Conservation (phyloP, 768 basidiomycete species). For the Termitomyces sp. region DNA sequence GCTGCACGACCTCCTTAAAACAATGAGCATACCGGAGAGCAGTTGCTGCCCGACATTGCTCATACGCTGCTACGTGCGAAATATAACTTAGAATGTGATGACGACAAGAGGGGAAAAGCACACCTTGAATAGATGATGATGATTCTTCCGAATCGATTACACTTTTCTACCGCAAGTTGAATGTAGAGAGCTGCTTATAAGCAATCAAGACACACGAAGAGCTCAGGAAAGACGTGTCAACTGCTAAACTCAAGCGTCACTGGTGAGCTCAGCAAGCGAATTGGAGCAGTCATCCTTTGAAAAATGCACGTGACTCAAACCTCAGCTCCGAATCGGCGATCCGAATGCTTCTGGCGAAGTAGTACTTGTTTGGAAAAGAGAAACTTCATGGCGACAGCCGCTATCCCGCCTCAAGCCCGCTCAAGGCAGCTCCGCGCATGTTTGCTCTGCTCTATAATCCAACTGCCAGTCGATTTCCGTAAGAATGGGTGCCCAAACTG, state of each 20-base stretch:
- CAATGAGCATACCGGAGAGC: conserved; percentile 44
- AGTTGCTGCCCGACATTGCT: conserved; percentile 67
- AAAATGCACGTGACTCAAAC: background rate
- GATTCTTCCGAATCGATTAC: background rate
- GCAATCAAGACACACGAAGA: background rate
- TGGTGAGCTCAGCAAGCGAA: background rate
- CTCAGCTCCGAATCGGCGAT: background rate
- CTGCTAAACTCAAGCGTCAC: background rate
- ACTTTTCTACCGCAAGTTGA: background rate
- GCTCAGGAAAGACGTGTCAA: background rate
- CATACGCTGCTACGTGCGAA: conserved; percentile 31
- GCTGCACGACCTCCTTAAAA: background rate
- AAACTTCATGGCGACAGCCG: conserved; percentile 18
- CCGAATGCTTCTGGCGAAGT: too few relatives aligned
- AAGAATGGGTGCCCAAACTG: conserved; percentile 94
- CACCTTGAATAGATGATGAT: background rate
- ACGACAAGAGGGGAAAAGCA: background rate
- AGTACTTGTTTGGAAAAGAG: too few relatives aligned
- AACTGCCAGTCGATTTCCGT: conserved; percentile 77
- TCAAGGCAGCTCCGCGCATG: conserved; percentile 85
- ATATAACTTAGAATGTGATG: background rate
- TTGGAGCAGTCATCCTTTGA: background rate
- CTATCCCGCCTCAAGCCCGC: conserved; percentile 53
- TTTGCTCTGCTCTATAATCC: conserved; percentile 89
- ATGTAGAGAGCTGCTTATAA: background rate